phyloP scores from a whole-genome alignment of 768 basidiomycete genomes.

The Crucibulum laeve region DNA sequence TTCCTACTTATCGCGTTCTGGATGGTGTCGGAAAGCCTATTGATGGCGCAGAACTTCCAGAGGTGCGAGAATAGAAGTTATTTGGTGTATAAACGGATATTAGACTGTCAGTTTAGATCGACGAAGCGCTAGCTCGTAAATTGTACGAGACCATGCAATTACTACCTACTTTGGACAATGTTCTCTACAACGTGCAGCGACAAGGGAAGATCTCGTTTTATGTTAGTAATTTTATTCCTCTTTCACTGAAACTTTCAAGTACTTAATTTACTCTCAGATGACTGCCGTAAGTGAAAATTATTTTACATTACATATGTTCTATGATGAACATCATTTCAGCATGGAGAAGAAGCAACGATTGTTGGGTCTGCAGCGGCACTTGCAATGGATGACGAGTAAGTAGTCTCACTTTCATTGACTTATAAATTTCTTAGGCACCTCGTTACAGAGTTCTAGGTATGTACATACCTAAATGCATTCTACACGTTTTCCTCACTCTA shows the following conservation, averaged over 20 bases:
- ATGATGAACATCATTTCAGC: conserved; percentile 30
- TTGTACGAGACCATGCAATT: conserved; percentile 81
- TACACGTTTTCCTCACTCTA: conserved; percentile 3
- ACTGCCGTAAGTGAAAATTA: conserved; percentile 56
- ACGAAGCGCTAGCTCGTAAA: conserved; percentile 59
- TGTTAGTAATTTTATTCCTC: conserved; percentile 37
- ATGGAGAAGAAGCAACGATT: conserved; percentile 90
- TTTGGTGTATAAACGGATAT: not conserved
- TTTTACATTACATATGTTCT: conserved; percentile 1
- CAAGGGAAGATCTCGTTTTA: conserved; percentile 94
- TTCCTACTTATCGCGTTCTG: conserved; percentile 84
- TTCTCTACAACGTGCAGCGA: conserved; percentile 88
- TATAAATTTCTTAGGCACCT: not conserved
- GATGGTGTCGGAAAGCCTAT: conserved; percentile 75
- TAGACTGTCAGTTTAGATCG: conserved; percentile 44
- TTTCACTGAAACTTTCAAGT: conserved; percentile 1
- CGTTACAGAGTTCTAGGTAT: conserved; percentile 64
- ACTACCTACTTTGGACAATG: conserved; percentile 79
- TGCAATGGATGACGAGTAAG: conserved; percentile 80
- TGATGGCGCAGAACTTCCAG: conserved; percentile 70
- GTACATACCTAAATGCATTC: conserved; percentile 12
- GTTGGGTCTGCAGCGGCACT: conserved; percentile 88
- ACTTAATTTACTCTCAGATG: conserved; percentile 46
- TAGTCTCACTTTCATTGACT: not conserved
- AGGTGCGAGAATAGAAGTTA: conserved; percentile 43